Conservation (phyloP, 805 yeast genomes). For the Diddensiella santjacobensis region DNA sequence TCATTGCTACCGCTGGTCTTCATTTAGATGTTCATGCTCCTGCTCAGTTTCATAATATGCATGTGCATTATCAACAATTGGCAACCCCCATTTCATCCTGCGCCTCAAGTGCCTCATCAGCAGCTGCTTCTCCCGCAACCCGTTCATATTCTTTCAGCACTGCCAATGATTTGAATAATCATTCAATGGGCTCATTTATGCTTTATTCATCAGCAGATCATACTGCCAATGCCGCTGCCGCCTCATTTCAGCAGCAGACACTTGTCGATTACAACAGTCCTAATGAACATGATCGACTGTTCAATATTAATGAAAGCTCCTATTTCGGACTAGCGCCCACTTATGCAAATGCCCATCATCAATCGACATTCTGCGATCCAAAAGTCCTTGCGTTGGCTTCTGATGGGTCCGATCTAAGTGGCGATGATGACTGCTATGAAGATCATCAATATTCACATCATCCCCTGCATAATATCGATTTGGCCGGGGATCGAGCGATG, state of each 20-base stretch:
- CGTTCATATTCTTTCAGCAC: constrained; percentile 15
- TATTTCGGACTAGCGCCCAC: background rate
- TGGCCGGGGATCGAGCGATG: background rate
- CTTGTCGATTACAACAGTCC: background rate
- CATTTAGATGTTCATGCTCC: background rate
- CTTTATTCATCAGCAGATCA: background rate
- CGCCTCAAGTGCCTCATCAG: constrained; percentile 6
- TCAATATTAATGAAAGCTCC: background rate
- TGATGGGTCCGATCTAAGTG: constrained; percentile 3
- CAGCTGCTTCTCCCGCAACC: constrained; percentile 17
- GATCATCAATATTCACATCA: background rate
- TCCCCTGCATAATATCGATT: constrained; percentile 2
- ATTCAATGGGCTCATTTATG: background rate
- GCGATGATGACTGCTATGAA: background rate
- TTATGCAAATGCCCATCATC: background rate
- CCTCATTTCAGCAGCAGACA: background rate
- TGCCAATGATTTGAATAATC: background rate
- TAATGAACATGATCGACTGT: background rate
- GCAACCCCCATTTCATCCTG: constrained; percentile 4
- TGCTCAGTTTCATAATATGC: background rate
- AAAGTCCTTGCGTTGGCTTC: constrained; percentile 16
- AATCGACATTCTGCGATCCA: constrained; percentile 24
- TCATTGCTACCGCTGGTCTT: background rate
- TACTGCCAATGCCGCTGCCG: background rate
- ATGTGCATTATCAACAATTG: background rate